A percentile compares a stretch with the other conserved stretches of the same genome.
These are phyloP conservation scores for Exophiala sideris DNA, from an alignment of 2,329 filamentous ascomycete genomes.

Conservation along the genomic window DNA sequence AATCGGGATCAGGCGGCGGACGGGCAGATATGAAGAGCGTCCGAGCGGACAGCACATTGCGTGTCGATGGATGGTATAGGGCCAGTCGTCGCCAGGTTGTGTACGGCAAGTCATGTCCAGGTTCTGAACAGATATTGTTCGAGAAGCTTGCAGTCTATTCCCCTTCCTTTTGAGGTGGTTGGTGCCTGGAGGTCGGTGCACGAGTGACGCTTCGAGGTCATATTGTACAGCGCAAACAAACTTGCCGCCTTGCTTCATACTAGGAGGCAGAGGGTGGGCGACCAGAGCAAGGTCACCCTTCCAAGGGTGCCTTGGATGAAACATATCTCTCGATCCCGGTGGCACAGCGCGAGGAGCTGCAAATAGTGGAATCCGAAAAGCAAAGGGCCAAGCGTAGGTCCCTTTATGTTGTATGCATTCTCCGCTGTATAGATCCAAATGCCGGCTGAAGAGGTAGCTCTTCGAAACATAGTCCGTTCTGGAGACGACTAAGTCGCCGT, in stretches of 20 bases:
- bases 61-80: conserved; percentile 9
- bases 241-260: conserved; percentile 1
- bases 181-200: neutral
- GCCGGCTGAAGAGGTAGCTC: conserved; percentile 11
- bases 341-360: conserved; percentile 9
- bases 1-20: neutral
- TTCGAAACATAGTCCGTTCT: conserved; percentile 4
- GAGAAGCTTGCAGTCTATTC: neutral
- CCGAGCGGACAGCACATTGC: neutral
- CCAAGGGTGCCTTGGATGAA: conserved; percentile 9
- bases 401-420: conserved; percentile 5
- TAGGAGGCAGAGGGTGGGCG: conserved; percentile 14
- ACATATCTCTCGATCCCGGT: conserved; percentile 3
- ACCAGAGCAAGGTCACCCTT: conserved; percentile 3
- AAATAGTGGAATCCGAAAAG: conserved; percentile 13
- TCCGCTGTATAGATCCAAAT: conserved; percentile 5
- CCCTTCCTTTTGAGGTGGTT: neutral
- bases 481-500: conserved; percentile 10
- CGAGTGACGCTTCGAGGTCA: conserved; percentile 4
- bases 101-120: neutral
- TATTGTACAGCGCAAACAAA: conserved; percentile 10
- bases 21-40: neutral
- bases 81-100: neutral
- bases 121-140: conserved; percentile 2
- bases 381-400: conserved; percentile 16